Base-by-base conservation (phyloP, 768 basidiomycete species). In the Clitopilus passeckerianus region DNA sequence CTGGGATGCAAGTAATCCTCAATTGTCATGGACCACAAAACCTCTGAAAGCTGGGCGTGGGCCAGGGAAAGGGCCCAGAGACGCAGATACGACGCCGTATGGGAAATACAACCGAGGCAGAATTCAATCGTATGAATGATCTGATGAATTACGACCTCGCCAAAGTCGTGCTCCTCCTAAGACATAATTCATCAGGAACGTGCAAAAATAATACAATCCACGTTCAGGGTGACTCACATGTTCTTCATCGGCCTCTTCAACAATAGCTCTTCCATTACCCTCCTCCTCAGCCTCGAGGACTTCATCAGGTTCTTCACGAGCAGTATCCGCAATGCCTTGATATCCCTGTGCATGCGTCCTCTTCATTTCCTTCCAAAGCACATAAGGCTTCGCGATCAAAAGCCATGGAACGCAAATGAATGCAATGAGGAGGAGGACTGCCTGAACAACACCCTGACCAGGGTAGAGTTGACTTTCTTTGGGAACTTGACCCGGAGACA, bases 91-190 rank as follows among this genome's bases (percentile, higher is more conserved):
- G 91, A 93, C 12, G 93, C 93, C 0, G 96, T 98, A 73, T 98
- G 96, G 63, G 96, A 98, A 68, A 98, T 98, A 73, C 96, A 98
- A 6, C 96, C 97, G 34, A 99, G 86, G 71, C 97, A 99, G 75
- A 98, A 99, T 76, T 99, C 97, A 74, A 99, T 98, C 23, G 95
- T 96, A 74, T 98, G 97, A 68, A 99, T 99, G 62, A 97, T 80
- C 73, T 99, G 97, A 74, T 99, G 96, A 60, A 98, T 91, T 22
- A 97, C 85, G 60, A 97, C 85, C 73, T 99, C 97, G 68, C 94
- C 80, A 73, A 98, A 93, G 68, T 97, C 94, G 71, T 95, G 93
- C 53, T 91, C 80, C 75, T 94, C 86, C 83, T 89, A 69, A 53
- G 37, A 59, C 41, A 56, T 34, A 53, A 53, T 53, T 44, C 37